phyloP scores from a whole-genome alignment of 1,139 yeast species.

The Lizanozyma gosingica region DNA sequence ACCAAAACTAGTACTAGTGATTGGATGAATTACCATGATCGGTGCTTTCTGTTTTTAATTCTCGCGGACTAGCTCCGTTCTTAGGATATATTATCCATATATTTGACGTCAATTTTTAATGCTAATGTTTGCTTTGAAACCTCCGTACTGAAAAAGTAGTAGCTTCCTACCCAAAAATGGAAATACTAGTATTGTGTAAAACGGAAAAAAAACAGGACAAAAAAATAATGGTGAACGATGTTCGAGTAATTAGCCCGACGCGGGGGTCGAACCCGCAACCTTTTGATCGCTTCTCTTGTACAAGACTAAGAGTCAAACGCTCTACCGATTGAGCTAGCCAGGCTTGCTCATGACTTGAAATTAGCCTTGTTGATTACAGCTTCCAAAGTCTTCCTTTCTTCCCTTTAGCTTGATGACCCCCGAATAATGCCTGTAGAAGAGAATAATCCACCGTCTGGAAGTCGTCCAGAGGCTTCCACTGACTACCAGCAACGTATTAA shows the following conservation, averaged over 20 bases:
- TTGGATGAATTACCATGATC: too few relatives aligned
- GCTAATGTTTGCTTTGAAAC: background rate
- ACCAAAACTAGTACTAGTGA: too few relatives aligned
- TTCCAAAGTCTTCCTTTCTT: too few relatives aligned
- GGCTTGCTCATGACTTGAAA: too few relatives aligned
- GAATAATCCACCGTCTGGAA: too few relatives aligned
- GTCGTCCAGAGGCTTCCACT: too few relatives aligned
- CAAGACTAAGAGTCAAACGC: background rate
- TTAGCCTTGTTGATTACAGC: too few relatives aligned
- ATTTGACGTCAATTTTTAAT: background rate
- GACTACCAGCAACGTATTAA: too few relatives aligned
- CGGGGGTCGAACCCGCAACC: constrained; percentile 20
- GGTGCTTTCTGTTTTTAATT: background rate
- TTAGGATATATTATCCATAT: background rate
- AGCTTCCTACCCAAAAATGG: background rate
- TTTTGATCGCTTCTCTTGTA: constrained; percentile 8
- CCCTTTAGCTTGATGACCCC: too few relatives aligned
- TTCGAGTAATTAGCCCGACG: constrained; percentile 11
- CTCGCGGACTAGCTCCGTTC: background rate
- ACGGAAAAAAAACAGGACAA: background rate
- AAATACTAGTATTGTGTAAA: background rate
- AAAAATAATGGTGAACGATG: background rate
- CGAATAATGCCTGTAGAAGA: too few relatives aligned
- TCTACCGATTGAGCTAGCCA: background rate
- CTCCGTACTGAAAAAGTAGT: background rate